Evolutionary conservation across 495 filamentous ascomycete genomes (phyloP).

Genomic region (Penicillium mononematosum): DNA sequence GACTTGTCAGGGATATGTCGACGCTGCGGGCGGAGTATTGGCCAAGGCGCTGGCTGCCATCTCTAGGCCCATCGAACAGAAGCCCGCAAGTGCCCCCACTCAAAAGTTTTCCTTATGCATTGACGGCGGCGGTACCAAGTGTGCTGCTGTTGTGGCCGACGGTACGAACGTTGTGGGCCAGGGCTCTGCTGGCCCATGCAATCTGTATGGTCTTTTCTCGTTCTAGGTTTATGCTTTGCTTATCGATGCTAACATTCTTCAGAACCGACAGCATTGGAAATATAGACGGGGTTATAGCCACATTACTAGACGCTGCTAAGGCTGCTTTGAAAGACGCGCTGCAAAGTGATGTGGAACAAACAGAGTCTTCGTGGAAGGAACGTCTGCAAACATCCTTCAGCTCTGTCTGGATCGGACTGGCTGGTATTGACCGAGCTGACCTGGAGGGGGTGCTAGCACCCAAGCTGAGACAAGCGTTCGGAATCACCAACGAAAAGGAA

Average conservation of each 20-base stretch:
- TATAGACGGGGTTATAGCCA: conserved; percentile 16
- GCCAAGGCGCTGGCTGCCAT: conserved; percentile 22
- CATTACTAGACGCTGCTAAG: conserved; percentile 15
- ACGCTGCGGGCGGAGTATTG: conserved; percentile 30
- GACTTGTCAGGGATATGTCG: conserved; percentile 19
- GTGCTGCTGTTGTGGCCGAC: conserved; percentile 30
- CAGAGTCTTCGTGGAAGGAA: conserved; percentile 9
- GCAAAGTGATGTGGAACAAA: background rate
- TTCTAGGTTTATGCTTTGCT: background rate
- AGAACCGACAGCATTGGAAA: conserved; percentile 22
- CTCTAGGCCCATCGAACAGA: background rate
- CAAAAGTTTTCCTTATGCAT: conserved; percentile 33
- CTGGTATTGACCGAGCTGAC: conserved; percentile 31
- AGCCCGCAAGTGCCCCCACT: background rate
- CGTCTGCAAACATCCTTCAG: conserved; percentile 17
- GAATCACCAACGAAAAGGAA: conserved; percentile 14
- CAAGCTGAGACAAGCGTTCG: conserved; percentile 20
- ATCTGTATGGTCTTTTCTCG: conserved; percentile 26
- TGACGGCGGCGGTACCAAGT: conserved; percentile 42
- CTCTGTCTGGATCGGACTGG: conserved; percentile 30
- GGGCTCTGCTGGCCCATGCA: conserved; percentile 36
- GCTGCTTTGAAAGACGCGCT: conserved; percentile 14
- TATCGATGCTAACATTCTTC: background rate
- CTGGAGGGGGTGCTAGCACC: conserved; percentile 17
- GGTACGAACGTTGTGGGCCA: conserved; percentile 14